Conservation (phyloP, 2,329 filamentous ascomycete species). For the Aspergillus tanneri region DNA sequence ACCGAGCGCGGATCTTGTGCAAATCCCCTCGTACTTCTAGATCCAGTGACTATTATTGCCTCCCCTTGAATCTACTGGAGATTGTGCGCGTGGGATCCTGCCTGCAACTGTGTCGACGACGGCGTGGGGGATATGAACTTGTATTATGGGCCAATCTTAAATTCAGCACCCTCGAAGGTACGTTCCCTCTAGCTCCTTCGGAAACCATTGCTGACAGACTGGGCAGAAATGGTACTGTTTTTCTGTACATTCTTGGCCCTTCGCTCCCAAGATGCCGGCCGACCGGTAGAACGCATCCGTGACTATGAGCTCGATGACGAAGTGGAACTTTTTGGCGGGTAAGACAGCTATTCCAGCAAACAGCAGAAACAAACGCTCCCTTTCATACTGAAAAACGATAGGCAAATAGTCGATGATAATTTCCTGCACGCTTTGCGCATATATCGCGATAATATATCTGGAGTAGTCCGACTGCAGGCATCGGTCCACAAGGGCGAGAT, state of each 20-base stretch:
- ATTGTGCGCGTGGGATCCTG: constrained; percentile 38
- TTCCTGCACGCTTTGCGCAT: constrained; percentile 57
- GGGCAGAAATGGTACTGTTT: constrained; percentile 56
- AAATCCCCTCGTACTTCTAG: constrained; percentile 44
- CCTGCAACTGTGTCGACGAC: constrained; percentile 41
- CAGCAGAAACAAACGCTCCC: constrained; percentile 12
- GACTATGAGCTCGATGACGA: constrained; percentile 53
- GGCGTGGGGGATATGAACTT: constrained; percentile 39
- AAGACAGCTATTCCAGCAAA: constrained; percentile 13
- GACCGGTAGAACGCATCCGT: constrained; percentile 42
- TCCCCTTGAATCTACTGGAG: constrained; percentile 51
- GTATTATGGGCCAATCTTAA: constrained; percentile 56
- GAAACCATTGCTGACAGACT: constrained; percentile 1
- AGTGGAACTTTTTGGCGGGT: constrained; percentile 53
- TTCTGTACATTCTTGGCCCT: constrained; percentile 58
- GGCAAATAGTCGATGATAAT: constrained; percentile 53
- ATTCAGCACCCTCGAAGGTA: constrained; percentile 57
- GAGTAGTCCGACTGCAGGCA: constrained; percentile 57
- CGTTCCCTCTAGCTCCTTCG: constrained; percentile 10
- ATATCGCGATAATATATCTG: constrained; percentile 52
- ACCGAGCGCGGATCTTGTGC: constrained; percentile 56
- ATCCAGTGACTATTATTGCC: constrained; percentile 48
- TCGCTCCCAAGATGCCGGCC: constrained; percentile 54
- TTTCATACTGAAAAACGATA: constrained; percentile 21
- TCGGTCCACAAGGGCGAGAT: constrained; percentile 54